These are phyloP conservation scores for Aspergillus jensenii DNA, from an alignment of 2,329 filamentous ascomycete genomes.

Conservation along the genomic window DNA sequence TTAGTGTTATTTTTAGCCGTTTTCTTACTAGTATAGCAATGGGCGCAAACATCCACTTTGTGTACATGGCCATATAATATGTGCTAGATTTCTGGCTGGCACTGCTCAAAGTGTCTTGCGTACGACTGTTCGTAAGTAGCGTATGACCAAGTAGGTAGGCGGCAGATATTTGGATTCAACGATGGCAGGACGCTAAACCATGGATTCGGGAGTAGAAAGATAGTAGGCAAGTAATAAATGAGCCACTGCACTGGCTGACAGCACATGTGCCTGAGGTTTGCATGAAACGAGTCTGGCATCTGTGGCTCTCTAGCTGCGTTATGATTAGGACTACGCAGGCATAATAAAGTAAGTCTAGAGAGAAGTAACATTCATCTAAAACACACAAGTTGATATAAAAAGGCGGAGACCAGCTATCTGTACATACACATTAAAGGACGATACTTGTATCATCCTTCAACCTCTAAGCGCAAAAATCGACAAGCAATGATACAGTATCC, in stretches of 20 bases:
- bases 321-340: background rate
- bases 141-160: too few species aligned
- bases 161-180: too few species aligned
- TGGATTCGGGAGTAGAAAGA: too few species aligned
- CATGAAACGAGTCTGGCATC: background rate
- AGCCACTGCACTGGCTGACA: background rate
- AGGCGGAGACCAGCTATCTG: constrained; percentile 43
- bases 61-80: too few species aligned
- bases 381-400: constrained; percentile 29
- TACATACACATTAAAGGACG: constrained; percentile 37
- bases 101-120: too few species aligned
- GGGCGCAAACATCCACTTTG: too few species aligned
- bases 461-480: constrained; percentile 6
- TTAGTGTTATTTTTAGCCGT: background rate
- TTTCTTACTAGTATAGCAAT: too few species aligned
- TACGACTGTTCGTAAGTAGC: too few species aligned
- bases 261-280: background rate
- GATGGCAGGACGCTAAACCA: too few species aligned
- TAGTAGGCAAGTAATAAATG: too few species aligned
- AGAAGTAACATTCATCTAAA: constrained; percentile 35
- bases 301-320: background rate
- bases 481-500: constrained; percentile 14
- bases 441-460: constrained; percentile 18
- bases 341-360: constrained; percentile 26
- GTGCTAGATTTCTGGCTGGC: too few species aligned